phyloP scores from a whole-genome alignment of 208 protist genomes.

The Leptomonas seymouri region DNA sequence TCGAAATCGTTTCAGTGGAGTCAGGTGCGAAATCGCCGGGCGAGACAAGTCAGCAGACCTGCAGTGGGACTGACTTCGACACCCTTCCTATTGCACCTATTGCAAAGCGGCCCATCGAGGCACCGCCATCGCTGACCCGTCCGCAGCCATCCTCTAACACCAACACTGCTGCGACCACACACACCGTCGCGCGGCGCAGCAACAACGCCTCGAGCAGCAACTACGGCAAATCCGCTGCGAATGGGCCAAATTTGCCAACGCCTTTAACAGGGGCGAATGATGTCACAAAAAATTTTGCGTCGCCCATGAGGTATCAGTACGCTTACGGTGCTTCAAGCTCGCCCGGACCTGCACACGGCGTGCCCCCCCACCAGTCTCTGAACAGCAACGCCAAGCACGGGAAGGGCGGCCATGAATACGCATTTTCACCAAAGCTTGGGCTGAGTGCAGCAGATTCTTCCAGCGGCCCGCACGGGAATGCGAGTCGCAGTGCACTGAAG shows the following conservation, averaged over 20 bases:
- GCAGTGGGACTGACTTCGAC: slow-evolving; percentile 36
- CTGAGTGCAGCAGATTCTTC: not conserved
- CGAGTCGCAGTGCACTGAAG: not conserved
- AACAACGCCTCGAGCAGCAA: slow-evolving; percentile 16
- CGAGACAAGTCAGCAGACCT: slow-evolving; percentile 27
- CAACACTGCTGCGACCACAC: not conserved
- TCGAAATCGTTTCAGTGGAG: slow-evolving; percentile 28
- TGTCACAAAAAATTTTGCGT: not conserved
- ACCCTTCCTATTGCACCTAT: slow-evolving; percentile 27
- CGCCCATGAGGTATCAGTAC: slow-evolving; percentile 19
- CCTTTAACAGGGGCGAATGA: not conserved
- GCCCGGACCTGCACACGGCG: not conserved
- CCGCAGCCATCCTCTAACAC: not conserved
- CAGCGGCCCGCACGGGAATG: slow-evolving; percentile 3
- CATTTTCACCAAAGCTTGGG: not conserved
- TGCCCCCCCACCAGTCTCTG: not conserved
- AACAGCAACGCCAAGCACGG: slow-evolving; percentile 5
- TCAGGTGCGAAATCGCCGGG: slow-evolving; percentile 18
- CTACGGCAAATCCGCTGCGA: not conserved
- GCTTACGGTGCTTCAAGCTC: slow-evolving; percentile 9
- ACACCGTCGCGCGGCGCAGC: not conserved
- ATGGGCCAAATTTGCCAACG: slow-evolving; percentile 4
- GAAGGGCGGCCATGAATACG: not conserved
- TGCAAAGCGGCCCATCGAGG: slow-evolving; percentile 27
- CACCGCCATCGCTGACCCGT: not conserved